Percentiles rank a stretch among this genome's conserved stretches.
Evolutionary conservation across 2,329 filamentous ascomycete genomes (phyloP).

Genomic region (Nothophoma quercina): DNA sequence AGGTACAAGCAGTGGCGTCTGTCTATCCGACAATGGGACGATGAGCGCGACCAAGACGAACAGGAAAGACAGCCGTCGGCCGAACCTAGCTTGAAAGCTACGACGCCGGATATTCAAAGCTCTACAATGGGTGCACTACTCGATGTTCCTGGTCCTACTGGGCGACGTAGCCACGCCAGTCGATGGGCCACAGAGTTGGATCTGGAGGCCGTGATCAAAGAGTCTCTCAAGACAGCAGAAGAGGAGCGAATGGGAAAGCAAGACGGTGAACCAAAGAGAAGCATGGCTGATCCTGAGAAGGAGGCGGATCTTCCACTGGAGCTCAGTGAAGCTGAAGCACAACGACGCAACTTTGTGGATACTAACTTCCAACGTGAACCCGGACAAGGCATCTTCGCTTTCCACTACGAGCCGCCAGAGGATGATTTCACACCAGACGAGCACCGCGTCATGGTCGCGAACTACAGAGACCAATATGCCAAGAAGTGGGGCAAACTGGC

Average conservation of each 20-base stretch:
- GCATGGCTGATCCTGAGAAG: conserved; percentile 76
- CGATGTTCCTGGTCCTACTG: conserved; percentile 38
- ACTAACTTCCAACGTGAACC: conserved; percentile 70
- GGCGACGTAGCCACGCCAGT: conserved; percentile 41
- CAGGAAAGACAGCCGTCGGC: conserved; percentile 46
- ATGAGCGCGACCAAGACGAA: conserved; percentile 50
- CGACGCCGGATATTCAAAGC: conserved; percentile 57
- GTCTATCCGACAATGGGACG: conserved; percentile 52
- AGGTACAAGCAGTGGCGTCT: conserved; percentile 53
- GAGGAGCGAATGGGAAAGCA: conserved; percentile 75
- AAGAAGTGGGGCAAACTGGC: conserved; percentile 86
- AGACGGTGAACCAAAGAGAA: conserved; percentile 65
- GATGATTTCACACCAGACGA: conserved; percentile 80
- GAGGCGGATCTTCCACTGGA: conserved; percentile 78
- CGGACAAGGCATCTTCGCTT: conserved; percentile 72
- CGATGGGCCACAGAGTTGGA: conserved; percentile 70
- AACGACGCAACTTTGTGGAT: conserved; percentile 68
- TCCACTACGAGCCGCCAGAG: conserved; percentile 74
- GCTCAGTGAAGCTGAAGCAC: conserved; percentile 67
- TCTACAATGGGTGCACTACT: conserved; percentile 38
- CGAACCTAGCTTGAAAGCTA: conserved; percentile 45
- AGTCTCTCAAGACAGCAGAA: conserved; percentile 72
- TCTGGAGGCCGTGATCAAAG: conserved; percentile 73
- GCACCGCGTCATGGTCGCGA: conserved; percentile 73
- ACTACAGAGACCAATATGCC: conserved; percentile 73